Conservation (phyloP, 306 rosid genomes). For the Mimosa bimucronata region DNA sequence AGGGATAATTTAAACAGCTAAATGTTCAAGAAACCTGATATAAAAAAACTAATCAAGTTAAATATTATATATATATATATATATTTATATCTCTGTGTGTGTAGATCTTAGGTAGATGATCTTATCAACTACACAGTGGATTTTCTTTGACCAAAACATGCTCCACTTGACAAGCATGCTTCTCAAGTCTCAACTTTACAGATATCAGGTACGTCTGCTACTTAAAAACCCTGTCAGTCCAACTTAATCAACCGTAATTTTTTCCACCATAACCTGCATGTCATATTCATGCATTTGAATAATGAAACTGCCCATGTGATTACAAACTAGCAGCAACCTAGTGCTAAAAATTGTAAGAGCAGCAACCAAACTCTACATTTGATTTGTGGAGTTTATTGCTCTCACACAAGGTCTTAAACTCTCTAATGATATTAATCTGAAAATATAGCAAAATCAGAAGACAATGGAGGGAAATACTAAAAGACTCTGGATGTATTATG, state of each 20-base stretch:
- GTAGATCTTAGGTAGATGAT: background rate
- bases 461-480: too few species aligned
- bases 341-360: background rate
- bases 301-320: background rate
- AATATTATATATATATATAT: too few species aligned
- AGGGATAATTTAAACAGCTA: too few species aligned
- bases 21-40: background rate
- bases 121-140: background rate
- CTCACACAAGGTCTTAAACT: background rate
- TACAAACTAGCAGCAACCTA: background rate
- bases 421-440: too few species aligned
- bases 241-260: too few species aligned
- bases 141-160: background rate
- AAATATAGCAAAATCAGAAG: too few species aligned
- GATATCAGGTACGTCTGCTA: too few species aligned
- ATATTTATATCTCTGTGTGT: too few species aligned
- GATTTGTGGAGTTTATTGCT: background rate
- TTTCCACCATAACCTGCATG: background rate
- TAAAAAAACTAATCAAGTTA: background rate
- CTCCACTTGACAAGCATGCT: background rate
- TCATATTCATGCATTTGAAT: background rate
- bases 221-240: too few species aligned
- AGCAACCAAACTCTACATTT: background rate
- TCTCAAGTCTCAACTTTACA: too few species aligned
- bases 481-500: too few species aligned